Base-by-base conservation (phyloP, 2,329 filamentous ascomycete species). In the Ophioceras dolichostomum region DNA sequence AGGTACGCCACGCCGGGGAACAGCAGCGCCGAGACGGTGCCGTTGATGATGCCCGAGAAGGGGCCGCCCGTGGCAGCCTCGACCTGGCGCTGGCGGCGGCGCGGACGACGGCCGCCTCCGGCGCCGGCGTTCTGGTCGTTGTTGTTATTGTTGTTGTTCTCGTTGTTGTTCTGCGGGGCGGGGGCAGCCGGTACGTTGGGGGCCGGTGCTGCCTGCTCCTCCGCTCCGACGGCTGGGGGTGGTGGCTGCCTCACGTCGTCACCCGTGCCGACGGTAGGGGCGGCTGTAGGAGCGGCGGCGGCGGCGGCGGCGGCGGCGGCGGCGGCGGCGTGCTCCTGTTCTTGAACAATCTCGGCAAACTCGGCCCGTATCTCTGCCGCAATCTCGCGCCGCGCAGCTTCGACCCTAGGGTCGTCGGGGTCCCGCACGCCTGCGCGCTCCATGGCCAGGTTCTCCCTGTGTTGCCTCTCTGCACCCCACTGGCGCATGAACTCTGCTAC, bases 1-100 rank as follows among this genome's bases (percentile, higher is more conserved):
- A 75, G 69, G 21, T 79, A 83, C 0, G 86, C 87, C 32, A 96
- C 76, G 10, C 76, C 76, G 0, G 91, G 91, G 50, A 94, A 85
- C 10, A 93, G 65, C 3, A 98, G 60, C 2, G 70, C 64, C 12
- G 65, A 64, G 21, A 70, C 64, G 7, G 74, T 55, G 28, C 64
- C 61, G 49, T 70, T 68, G 22, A 68, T 60, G 5, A 70, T 48
- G 32, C 58, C 58, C 1, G 59, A 57, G 2, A 70, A 62, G 13
- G 35, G 28, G 27, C 35, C 31, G 16, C 16, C 20, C 19, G 16
- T 37, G 19, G 35, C 28, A 8, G 27, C 32, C 17, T 34, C 35
- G 9, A 37, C 35, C 28, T 30, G 17, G 47, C 43, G 45, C 37
- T 47, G 41, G 6, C 26, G 39, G 22, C 27, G 16, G n/a, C n/a